A percentile compares a stretch with the other conserved stretches of the same genome.
Evolutionary conservation across 805 yeast genomes (phyloP).

Genomic region (Pichia thaimueangensis): DNA sequence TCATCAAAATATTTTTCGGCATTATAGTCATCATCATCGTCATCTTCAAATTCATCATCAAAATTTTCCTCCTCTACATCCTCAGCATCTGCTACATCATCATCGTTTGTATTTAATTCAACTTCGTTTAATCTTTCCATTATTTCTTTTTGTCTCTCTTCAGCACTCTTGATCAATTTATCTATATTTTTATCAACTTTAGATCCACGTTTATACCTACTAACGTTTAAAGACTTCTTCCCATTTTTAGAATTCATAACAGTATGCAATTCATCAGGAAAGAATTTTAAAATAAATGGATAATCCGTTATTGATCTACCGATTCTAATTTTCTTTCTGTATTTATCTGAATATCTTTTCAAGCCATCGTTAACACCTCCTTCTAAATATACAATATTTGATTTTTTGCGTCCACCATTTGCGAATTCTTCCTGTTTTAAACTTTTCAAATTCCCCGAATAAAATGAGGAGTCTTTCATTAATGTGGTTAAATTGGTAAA

Average conservation of each 20-base stretch:
- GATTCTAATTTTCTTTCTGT: conserved; percentile 60
- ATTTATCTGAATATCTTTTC: conserved; percentile 75
- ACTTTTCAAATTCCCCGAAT: conserved; percentile 44
- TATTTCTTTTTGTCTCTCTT: conserved; percentile 26
- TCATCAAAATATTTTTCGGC: conserved; percentile 76
- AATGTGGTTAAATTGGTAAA: conserved; percentile 46
- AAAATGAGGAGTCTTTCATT: conserved; percentile 63
- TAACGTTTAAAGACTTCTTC: conserved; percentile 39
- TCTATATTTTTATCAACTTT: conserved; percentile 32
- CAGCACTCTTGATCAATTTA: conserved; percentile 20
- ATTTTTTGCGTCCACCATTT: background rate
- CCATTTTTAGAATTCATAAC: conserved; percentile 49
- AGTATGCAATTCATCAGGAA: conserved; percentile 70
- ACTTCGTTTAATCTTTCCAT: conserved; percentile 31
- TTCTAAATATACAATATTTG: conserved; percentile 25
- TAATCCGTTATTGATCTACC: conserved; percentile 72
- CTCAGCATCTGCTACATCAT: conserved; percentile 39
- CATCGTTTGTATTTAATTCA: conserved; percentile 35
- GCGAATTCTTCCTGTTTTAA: conserved; percentile 6
- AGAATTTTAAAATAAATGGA: conserved; percentile 63
- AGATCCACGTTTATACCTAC: conserved; percentile 32
- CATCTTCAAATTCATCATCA: conserved; percentile 67
- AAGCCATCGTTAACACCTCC: conserved; percentile 59
- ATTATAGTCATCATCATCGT: conserved; percentile 72
- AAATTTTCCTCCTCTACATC: conserved; percentile 43